Evolutionary conservation across 768 basidiomycete genomes (phyloP).

Genomic region (Naganishia randhawae): DNA sequence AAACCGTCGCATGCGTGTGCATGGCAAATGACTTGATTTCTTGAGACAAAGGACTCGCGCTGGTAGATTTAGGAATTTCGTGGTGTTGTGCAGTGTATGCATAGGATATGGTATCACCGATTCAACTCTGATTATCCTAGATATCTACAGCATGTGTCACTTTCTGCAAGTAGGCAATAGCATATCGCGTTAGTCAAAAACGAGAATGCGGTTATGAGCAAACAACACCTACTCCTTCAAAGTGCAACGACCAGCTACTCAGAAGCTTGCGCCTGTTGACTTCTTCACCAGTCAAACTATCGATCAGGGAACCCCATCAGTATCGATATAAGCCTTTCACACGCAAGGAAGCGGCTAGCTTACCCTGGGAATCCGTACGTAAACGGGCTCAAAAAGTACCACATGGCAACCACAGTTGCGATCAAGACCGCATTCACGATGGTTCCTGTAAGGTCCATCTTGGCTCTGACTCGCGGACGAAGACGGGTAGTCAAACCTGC

Average conservation of each 20-base stretch:
- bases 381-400: conserved; percentile 72
- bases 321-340: neutral
- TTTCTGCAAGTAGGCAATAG: conserved; percentile 17
- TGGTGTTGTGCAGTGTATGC: conserved; percentile 1
- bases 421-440: conserved; percentile 62
- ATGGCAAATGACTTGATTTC: too few relatives aligned
- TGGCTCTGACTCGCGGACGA: conserved; percentile 62
- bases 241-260: conserved; percentile 85
- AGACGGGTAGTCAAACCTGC: conserved; percentile 65
- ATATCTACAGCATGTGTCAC: conserved; percentile 20
- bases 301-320: neutral
- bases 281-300: conserved; percentile 74
- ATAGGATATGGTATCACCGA: neutral
- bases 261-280: conserved; percentile 80
- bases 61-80: too few relatives aligned
- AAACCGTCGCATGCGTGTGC: too few relatives aligned
- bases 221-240: conserved; percentile 37
- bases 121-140: neutral
- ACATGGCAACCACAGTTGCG: conserved; percentile 57
- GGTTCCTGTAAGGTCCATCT: conserved; percentile 58
- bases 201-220: neutral
- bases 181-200: neutral
- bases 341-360: conserved; percentile 45
- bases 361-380: conserved; percentile 97
- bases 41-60: too few relatives aligned